phyloP scores from a whole-genome alignment of 495 filamentous ascomycete genomes.

The Tetracladium setigerum region DNA sequence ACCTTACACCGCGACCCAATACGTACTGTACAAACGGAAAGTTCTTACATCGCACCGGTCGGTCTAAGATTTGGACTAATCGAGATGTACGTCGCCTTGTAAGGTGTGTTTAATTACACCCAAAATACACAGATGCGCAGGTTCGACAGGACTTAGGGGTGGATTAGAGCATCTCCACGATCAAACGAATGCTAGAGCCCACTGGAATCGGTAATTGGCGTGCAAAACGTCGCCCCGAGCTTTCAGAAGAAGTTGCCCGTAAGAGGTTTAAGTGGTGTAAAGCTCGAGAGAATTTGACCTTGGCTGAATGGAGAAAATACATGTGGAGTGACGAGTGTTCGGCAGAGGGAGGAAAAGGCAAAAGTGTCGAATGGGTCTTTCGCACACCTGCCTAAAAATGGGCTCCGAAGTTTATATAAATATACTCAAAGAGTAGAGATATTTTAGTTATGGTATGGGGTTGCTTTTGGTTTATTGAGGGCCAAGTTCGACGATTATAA shows the following conservation, averaged over 20 bases:
- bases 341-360: conserved; percentile 14
- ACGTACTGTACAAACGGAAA: neutral
- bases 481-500: neutral
- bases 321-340: conserved; percentile 21
- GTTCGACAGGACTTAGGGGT: neutral
- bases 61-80: neutral
- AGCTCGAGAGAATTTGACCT: conserved; percentile 3
- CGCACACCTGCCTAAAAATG: conserved; percentile 13
- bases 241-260: conserved; percentile 9
- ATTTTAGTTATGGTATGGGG: conserved; percentile 20
- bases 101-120: neutral
- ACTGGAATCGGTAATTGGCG: conserved; percentile 1
- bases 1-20: neutral
- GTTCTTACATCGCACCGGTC: neutral
- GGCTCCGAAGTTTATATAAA: conserved; percentile 9
- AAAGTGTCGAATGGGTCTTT: conserved; percentile 12
- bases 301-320: conserved; percentile 10
- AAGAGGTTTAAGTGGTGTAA: conserved; percentile 6
- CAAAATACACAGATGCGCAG: neutral
- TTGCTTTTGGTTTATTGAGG: conserved; percentile 4
- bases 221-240: conserved; percentile 5
- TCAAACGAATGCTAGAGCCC: neutral
- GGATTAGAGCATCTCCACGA: neutral
- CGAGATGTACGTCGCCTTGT: neutral
- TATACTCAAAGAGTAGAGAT: conserved; percentile 18